Conservation (phyloP, 257 asterid species). For the Solanum virginianum region DNA sequence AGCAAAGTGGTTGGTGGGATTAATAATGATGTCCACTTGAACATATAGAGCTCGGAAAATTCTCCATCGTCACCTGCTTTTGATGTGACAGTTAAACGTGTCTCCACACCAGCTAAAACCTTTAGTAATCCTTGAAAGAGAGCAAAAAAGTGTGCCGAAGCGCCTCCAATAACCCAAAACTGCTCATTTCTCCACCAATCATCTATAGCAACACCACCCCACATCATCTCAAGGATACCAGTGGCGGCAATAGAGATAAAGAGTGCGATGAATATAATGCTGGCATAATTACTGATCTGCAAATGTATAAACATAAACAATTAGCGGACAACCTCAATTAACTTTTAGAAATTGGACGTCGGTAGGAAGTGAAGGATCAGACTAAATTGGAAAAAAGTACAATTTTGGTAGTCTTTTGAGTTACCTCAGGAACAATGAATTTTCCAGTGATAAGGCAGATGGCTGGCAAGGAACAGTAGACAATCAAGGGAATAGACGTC, state of each 20-base stretch:
- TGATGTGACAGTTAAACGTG: conserved; percentile 79
- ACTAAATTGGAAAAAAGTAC: background rate
- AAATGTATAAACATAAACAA: background rate
- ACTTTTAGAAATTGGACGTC: background rate
- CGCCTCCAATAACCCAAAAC: conserved; percentile 97
- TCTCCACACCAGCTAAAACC: conserved; percentile 72
- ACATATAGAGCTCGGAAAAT: conserved; percentile 59
- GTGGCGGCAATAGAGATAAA: conserved; percentile 75
- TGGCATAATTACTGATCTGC: conserved; percentile 87
- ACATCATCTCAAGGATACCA: conserved; percentile 84
- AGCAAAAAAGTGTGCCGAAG: conserved; percentile 69
- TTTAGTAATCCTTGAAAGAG: conserved; percentile 82
- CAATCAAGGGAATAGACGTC: conserved; percentile 81
- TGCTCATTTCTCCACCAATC: conserved; percentile 99
- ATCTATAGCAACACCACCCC: conserved; percentile 87
- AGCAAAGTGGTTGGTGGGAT: conserved; percentile 70
- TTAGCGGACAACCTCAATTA: conserved; percentile 1
- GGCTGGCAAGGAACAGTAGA: conserved; percentile 86
- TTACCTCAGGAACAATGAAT: conserved; percentile 87
- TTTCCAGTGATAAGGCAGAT: conserved; percentile 88
- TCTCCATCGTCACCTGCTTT: conserved; percentile 81
- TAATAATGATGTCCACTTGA: conserved; percentile 76
- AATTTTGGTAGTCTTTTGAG: background rate
- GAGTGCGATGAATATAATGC: conserved; percentile 64
- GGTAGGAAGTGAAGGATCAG: background rate